Percentiles rank a stretch among this genome's conserved stretches.
Evolutionary conservation across 2,329 filamentous ascomycete species (phyloP).

Genomic region (Biscogniauxia sp.): DNA sequence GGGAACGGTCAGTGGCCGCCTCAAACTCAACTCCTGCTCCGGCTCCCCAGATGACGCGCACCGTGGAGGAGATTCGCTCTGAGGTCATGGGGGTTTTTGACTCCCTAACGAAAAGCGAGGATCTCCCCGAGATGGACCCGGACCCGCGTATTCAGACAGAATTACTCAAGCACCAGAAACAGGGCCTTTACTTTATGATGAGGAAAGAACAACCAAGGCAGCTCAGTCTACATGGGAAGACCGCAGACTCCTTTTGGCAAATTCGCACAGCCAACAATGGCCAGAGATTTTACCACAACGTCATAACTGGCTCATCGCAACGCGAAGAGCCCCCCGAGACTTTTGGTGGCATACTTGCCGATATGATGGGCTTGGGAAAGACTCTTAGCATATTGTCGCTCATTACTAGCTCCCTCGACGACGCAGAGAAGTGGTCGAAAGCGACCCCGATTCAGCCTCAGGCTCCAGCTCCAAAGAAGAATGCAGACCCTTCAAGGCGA

Average conservation of each 20-base stretch:
- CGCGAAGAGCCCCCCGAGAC: conserved; percentile 62
- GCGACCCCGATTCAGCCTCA: conserved; percentile 50
- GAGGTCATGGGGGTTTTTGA: conserved; percentile 89
- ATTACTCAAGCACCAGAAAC: conserved; percentile 82
- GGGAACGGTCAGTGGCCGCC: conserved; percentile 29
- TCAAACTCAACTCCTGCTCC: conserved; percentile 6
- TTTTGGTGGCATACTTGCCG: conserved; percentile 72
- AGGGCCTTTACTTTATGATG: conserved; percentile 84
- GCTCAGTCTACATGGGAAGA: conserved; percentile 53
- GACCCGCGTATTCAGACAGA: conserved; percentile 60
- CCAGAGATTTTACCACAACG: conserved; percentile 68
- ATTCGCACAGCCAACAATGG: conserved; percentile 49
- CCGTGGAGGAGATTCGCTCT: conserved; percentile 80
- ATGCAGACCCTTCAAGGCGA: conserved; percentile 30
- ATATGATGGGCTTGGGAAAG: conserved; percentile 90
- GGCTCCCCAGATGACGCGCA: conserved; percentile 48
- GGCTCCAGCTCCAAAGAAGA: conserved; percentile 37
- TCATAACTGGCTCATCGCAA: conserved; percentile 74
- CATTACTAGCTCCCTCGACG: conserved; percentile 61
- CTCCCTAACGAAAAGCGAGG: conserved; percentile 71
- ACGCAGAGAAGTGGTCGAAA: conserved; percentile 61
- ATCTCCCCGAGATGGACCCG: conserved; percentile 72
- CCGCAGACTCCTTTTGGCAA: conserved; percentile 77
- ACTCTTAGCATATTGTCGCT: conserved; percentile 83
- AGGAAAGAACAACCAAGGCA: conserved; percentile 69